Evolutionary conservation across 768 basidiomycete species (phyloP).

Genomic region (Mycena crocata): DNA sequence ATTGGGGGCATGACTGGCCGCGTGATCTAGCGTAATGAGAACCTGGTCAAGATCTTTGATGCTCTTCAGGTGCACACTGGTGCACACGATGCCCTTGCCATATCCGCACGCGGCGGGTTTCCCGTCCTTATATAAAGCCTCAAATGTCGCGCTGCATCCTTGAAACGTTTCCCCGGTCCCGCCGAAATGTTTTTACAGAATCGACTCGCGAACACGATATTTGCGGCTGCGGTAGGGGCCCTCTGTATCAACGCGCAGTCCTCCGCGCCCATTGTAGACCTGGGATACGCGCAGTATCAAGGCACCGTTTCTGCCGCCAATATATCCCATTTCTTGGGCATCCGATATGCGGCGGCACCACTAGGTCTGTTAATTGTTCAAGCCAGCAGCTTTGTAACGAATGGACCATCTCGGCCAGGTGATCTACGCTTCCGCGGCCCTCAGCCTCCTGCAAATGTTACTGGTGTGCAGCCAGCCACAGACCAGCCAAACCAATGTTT

Average conservation of each 20-base stretch:
- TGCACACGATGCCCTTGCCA: not conserved
- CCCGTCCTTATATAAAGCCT: not conserved
- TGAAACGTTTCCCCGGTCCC: too few relatives aligned
- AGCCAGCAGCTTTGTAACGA: not conserved
- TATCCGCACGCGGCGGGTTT: not conserved
- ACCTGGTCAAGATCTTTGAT: not conserved
- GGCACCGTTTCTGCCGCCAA: slow-evolving; percentile 34
- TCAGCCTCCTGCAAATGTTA: slow-evolving; percentile 17
- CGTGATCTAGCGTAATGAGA: not conserved
- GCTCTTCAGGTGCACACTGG: not conserved
- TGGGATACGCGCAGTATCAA: slow-evolving; percentile 45
- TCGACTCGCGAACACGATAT: not conserved
- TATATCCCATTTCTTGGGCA: slow-evolving; percentile 35
- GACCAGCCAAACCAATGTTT: slow-evolving; percentile 13
- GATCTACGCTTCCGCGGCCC: slow-evolving; percentile 35
- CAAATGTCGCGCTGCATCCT: not conserved
- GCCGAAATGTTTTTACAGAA: slow-evolving; percentile 2
- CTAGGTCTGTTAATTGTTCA: not conserved
- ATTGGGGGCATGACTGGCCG: not conserved
- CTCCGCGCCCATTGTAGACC: slow-evolving; percentile 39
- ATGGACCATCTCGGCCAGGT: slow-evolving; percentile 18
- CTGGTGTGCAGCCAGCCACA: slow-evolving; percentile 12
- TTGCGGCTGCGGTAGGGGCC: not conserved
- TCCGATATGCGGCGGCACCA: slow-evolving; percentile 49
- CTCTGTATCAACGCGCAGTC: not conserved